These are phyloP conservation scores for Corchorus olitorius DNA, from an alignment of 345 rosid genomes.

Conservation along the genomic window DNA sequence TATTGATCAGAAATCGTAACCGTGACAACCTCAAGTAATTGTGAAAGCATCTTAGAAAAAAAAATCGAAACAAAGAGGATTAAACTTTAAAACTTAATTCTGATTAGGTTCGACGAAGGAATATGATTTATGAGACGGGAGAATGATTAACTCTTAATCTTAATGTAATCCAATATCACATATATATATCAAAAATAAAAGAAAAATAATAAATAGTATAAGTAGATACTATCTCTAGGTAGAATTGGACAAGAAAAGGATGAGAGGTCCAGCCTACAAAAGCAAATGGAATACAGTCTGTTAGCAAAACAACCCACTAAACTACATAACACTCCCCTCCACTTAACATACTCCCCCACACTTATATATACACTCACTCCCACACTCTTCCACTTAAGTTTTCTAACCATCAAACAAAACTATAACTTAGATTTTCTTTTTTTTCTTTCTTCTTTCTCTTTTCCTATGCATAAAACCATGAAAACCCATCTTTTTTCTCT, in stretches of 20 bases:
- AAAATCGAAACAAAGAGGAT: too few relatives aligned
- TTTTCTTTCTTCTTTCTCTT: too few relatives aligned
- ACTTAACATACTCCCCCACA: conserved; percentile 16
- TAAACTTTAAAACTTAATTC: too few relatives aligned
- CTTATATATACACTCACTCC: conserved; percentile 30
- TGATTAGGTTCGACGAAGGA: too few relatives aligned
- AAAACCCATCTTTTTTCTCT: conserved; percentile 32
- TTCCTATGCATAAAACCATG: too few relatives aligned
- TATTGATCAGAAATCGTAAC: too few relatives aligned
- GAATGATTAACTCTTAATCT: too few relatives aligned
- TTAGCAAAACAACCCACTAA: conserved; percentile 29
- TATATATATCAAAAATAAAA: too few relatives aligned
- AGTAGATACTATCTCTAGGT: conserved; percentile 12
- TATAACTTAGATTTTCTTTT: not conserved
- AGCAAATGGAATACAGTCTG: conserved; percentile 74
- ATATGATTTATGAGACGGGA: too few relatives aligned
- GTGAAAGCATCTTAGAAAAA: too few relatives aligned
- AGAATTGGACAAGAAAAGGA: conserved; percentile 13
- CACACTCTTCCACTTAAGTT: not conserved
- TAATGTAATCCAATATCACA: too few relatives aligned
- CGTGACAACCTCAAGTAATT: too few relatives aligned
- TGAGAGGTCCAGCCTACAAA: conserved; percentile 29
- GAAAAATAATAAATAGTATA: not conserved
- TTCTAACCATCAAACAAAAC: conserved; percentile 13
- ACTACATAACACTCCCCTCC: conserved; percentile 24